Evolutionary conservation across 108 stramenopile species (phyloP), one percentile per base, ranked within the genome.

Genomic region (Chaetoceros muelleri): DNA sequence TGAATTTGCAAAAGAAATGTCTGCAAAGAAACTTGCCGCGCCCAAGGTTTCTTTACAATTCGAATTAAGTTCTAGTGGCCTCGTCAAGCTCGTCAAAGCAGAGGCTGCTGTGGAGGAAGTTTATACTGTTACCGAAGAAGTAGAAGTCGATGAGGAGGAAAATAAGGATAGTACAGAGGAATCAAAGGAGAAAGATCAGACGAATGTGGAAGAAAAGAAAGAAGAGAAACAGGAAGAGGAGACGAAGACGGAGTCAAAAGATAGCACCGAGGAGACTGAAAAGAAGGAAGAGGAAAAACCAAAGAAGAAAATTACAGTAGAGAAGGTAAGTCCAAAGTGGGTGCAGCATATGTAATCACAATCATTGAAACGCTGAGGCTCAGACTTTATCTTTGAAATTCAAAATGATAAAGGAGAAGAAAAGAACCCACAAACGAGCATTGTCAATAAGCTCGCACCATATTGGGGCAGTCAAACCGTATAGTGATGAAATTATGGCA

Each of bases 11-110:
- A 85, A 76, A 63, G 87, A 97, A 55, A 93, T 93, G 94, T 77
- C 78, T 48, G 93, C 82, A 53, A 91, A 96, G 75, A 82, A 79
- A 18, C 64, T 86, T 31, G 94, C 87, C 20, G 74, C 72, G 17
- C 98, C 98, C 27, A 99, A 99, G 84, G 87, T 99, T 5, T 80
- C 94, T 1, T 64, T 99, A 52, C 86, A 93, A 62, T 98, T 99
- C 72, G 84, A 90, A 55, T 65, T 98, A 51, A 89, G 81, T 52
- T 54, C 71, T 5, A 91, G 80, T 57, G 98, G 97, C 44, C 79
- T 94, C 19, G 84, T 90, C 8, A 46, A 73, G 50, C 71, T 99
- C 19, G 50, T 81, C 21, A 93, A 94, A 70, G 98, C 97, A 2
- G 96, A 98, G 70, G 97, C 95, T 28, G 73, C 71, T 24, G 87